Evolutionary conservation across 257 asterid species (phyloP), one percentile per base, ranked within the genome.

Genomic region (Cordia subcordata): DNA sequence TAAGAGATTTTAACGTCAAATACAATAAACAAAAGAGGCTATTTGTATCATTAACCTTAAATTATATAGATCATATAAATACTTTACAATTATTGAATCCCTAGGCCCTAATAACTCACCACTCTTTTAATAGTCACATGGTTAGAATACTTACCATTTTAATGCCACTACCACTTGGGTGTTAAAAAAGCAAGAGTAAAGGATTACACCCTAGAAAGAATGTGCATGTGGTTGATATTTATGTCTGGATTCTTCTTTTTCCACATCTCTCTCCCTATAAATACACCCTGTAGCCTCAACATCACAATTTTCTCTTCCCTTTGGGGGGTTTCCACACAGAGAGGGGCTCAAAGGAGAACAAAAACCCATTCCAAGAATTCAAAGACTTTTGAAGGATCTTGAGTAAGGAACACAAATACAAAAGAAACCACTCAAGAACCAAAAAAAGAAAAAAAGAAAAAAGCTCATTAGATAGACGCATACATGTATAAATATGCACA

Each of bases 321-420:
- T 68, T 69, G 56, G 55, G 75, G 74, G 83, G 72, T 77, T 75
- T 67, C 16, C n/a, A n/a, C n/a, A 33, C 55, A 42, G 4, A 42
- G 42, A 71, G 70, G 88, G 71, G 76, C 60, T 53, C 18, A 3
- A 14, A 42, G 47, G 12, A 42, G 66, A 64, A 60, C 55, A 71
- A 64, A 72, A 77, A 74, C 77, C 79, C 62, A 33, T 18, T 27
- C 61, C 23, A 42, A 42, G 66, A 40, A 66, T 70, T 61, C 68
- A 60, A 49, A 62, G 72, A 46, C n/a, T 67, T 61, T 67, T 59
- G 23, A 53, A 62, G 73, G 77, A 82, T 74, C 80, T n/a, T 35
- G 76, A 68, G 61, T 60, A 75, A 49, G n/a, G 18, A 72, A 22
- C 49, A 64, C 53, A 53, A 21, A 42, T 39, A 42, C 12, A 42